Evolutionary conservation across 352 stramenopile species (phyloP).

Genomic region (Pythium phragmiticola): DNA sequence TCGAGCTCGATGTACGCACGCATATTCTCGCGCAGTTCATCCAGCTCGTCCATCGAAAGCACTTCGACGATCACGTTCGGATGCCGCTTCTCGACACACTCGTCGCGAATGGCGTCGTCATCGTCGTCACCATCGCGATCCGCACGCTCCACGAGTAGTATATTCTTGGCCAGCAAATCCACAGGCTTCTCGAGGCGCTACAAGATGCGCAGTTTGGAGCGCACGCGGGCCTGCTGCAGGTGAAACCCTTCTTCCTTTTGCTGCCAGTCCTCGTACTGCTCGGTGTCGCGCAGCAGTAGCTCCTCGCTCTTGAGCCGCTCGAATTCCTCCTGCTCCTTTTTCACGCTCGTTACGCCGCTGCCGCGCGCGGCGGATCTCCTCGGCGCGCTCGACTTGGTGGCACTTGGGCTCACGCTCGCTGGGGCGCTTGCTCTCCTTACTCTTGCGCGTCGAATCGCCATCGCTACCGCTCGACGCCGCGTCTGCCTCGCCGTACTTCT

Average conservation of each 20-base stretch:
- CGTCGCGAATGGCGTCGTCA: slow-evolving; percentile 64
- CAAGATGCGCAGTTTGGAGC: slow-evolving; percentile 83
- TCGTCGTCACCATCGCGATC: slow-evolving; percentile 63
- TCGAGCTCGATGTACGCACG: slow-evolving; percentile 90
- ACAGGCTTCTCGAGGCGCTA: slow-evolving; percentile 95
- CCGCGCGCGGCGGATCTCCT: slow-evolving; percentile 96
- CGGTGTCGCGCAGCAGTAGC: slow-evolving; percentile 92
- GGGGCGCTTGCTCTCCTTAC: slow-evolving; percentile 24
- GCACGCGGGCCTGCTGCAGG: slow-evolving; percentile 90
- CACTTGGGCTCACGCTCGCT: slow-evolving; percentile 62
- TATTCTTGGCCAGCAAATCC: slow-evolving; percentile 98
- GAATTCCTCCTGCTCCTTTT: slow-evolving; percentile 93
- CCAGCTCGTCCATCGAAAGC: slow-evolving; percentile 76
- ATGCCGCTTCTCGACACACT: slow-evolving; percentile 79
- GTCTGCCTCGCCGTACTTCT: slow-evolving; percentile 86
- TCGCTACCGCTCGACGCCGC: slow-evolving; percentile 9
- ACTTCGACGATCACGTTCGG: slow-evolving; percentile 75
- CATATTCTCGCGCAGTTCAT: slow-evolving; percentile 88
- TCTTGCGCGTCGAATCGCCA: slow-evolving; percentile 7
- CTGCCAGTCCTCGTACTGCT: slow-evolving; percentile 98
- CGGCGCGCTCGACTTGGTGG: slow-evolving; percentile 79
- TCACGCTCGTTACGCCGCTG: slow-evolving; percentile 87
- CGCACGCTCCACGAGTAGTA: slow-evolving; percentile 91
- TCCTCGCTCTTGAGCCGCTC: slow-evolving; percentile 95
- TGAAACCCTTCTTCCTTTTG: slow-evolving; percentile 98